These are phyloP conservation scores for Kuraishia piskuri DNA, from an alignment of 805 yeast species.

Conservation along the genomic window DNA sequence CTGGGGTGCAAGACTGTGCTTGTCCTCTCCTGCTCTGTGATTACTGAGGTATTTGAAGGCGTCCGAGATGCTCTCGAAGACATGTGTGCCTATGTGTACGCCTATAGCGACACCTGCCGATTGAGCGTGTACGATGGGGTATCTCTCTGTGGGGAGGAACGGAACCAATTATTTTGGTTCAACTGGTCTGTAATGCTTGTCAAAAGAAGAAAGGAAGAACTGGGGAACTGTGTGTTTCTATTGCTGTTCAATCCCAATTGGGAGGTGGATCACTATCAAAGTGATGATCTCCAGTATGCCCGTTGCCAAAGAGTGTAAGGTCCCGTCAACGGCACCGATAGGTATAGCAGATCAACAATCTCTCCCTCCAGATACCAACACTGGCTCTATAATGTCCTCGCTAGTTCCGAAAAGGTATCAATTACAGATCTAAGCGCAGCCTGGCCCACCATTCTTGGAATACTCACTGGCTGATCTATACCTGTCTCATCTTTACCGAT, in stretches of 20 bases:
- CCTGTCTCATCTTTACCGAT: not conserved
- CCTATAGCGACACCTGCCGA: not conserved
- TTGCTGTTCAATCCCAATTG: not conserved
- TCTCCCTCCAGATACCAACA: not conserved
- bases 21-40: not conserved
- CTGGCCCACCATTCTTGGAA: too few relatives aligned
- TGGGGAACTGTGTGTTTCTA: not conserved
- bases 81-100: slow-evolving; percentile 1
- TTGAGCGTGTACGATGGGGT: not conserved
- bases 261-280: not conserved
- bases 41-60: not conserved
- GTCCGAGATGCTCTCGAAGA: slow-evolving; percentile 1
- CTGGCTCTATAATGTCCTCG: not conserved
- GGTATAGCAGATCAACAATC: not conserved
- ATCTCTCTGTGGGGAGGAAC: not conserved
- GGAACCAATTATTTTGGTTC: not conserved
- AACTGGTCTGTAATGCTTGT: not conserved
- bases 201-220: not conserved
- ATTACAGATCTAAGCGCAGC: not conserved
- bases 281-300: not conserved
- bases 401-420: not conserved
- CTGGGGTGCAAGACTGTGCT: not conserved
- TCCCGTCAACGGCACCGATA: too few relatives aligned
- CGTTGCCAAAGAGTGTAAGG: too few relatives aligned
- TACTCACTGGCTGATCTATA: not conserved